A percentile compares a stretch with the other conserved stretches of the same genome.
Conservation (phyloP, 306 rosid genomes). For the Gillenia trifoliata region DNA sequence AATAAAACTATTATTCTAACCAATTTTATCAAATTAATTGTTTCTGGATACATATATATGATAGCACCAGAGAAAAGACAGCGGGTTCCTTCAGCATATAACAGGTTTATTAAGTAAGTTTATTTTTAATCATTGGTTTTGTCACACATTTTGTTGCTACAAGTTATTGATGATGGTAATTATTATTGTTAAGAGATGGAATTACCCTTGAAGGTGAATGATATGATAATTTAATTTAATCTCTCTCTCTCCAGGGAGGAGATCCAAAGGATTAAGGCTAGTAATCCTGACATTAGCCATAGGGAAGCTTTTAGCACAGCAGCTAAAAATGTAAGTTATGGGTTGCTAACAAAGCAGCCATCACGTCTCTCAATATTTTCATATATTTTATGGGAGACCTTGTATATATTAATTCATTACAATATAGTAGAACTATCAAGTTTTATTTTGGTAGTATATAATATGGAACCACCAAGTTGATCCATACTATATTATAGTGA, state of each 20-base stretch:
- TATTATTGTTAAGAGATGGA: not conserved
- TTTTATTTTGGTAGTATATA: not conserved
- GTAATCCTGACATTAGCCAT: conserved; percentile 91
- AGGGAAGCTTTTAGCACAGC: conserved; percentile 98
- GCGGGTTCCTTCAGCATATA: conserved; percentile 98
- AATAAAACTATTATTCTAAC: not conserved
- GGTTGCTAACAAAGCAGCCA: not conserved
- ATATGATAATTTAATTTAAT: not conserved
- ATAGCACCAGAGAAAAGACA: conserved; percentile 97
- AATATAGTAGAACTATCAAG: not conserved
- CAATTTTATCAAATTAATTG: not conserved
- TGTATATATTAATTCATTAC: not conserved
- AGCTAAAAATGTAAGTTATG: conserved; percentile 81
- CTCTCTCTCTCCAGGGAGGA: conserved; percentile 61
- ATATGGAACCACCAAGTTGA: not conserved
- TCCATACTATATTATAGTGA: not conserved
- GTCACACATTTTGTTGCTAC: not conserved
- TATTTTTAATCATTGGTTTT: not conserved
- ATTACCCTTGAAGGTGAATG: not conserved
- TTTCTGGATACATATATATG: not conserved
- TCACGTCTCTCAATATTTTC: not conserved
- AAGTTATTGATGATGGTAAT: not conserved
- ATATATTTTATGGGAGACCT: not conserved
- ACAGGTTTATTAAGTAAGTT: conserved; percentile 90
- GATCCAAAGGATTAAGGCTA: conserved; percentile 96